Evolutionary conservation across 2,329 filamentous ascomycete species (phyloP), one percentile per base, ranked within the genome.

Genomic region (Xylaria sp.): DNA sequence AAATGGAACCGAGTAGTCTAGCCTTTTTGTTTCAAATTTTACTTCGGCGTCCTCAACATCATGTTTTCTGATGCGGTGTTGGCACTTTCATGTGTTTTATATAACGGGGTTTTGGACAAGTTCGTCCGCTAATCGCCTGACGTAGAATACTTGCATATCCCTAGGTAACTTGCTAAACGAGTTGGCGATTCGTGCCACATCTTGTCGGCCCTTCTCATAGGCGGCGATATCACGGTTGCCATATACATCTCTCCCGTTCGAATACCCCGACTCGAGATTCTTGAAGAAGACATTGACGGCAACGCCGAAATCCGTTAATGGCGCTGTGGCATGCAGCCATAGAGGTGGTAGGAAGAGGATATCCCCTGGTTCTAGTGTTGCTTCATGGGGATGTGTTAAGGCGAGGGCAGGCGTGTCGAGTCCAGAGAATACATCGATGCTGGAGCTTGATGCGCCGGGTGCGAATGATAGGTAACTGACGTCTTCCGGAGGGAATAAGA

Each of bases 271-370:
- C 2, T 89, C 82, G 10, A 96, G 83, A 70, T 90, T 91, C 52
- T 90, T 89, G 82, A 97, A 97, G 83, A 97, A 97, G 34, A 95
- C 87, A 78, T 97, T 97, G n/a, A 97, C 90, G 0, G 93, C 93
- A 8, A 97, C 84, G 73, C 92, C 94, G 69, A 89, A 79, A 54
- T 83, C 78, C 8, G 86, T 81, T 0, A 80, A 84, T 0, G 91
- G 90, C 0, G 86, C 85, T 1, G 90, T 91, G 0, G 93, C 91
- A 79, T 97, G 94, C 13, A 93, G 85, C 94, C 94, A 97, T 74
- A 96, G 85, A 0, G 93, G 89, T 0, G 94, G 94, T 37, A 97
- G 86, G 78, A 92, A 95, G 9, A 97, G 82, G 1, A 94, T 86
- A 66, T 97, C 94, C 1, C 94, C 93, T 0, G 91, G 88, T 0